These are phyloP conservation scores for Penicillium sp. DNA, from an alignment of 2,329 filamentous ascomycete species.

Conservation along the genomic window DNA sequence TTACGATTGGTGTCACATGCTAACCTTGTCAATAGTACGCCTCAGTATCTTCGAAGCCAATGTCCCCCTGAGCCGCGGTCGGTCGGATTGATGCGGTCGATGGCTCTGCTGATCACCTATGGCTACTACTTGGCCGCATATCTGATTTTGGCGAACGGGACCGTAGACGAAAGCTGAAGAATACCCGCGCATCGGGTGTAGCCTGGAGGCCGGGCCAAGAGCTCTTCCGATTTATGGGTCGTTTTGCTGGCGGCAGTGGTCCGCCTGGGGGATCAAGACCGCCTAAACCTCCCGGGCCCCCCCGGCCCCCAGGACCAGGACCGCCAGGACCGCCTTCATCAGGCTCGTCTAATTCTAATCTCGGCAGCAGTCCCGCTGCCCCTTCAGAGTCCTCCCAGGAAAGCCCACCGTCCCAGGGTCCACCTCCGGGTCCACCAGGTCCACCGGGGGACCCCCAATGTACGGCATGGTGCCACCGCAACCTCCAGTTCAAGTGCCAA, in stretches of 20 bases:
- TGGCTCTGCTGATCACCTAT: conserved; percentile 83
- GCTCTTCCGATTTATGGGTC: conserved; percentile 43
- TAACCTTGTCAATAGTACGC: conserved; percentile 59
- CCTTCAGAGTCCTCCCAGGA: conserved; percentile 14
- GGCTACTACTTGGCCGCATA: conserved; percentile 77
- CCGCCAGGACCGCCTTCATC: conserved; percentile 4
- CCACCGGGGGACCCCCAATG: conserved; percentile 39
- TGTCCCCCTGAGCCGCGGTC: conserved; percentile 80
- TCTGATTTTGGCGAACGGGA: conserved; percentile 77
- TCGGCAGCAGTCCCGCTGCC: background rate
- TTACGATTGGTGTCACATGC: conserved; percentile 10
- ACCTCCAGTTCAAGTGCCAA: conserved; percentile 45
- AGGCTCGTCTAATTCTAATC: background rate
- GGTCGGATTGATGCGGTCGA: conserved; percentile 77
- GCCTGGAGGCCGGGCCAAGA: conserved; percentile 56
- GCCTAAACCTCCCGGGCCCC: conserved; percentile 11
- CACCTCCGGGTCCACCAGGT: background rate
- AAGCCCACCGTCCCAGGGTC: conserved; percentile 6
- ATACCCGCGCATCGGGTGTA: conserved; percentile 59
- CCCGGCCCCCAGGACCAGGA: background rate
- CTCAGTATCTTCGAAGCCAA: conserved; percentile 78
- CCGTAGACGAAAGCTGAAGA: conserved; percentile 71
- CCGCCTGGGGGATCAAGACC: conserved; percentile 11
- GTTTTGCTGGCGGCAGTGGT: conserved; percentile 23
- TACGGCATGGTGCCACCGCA: conserved; percentile 50